phyloP scores from a whole-genome alignment of 306 rosid genomes.

The Acacia crassicarpa region DNA sequence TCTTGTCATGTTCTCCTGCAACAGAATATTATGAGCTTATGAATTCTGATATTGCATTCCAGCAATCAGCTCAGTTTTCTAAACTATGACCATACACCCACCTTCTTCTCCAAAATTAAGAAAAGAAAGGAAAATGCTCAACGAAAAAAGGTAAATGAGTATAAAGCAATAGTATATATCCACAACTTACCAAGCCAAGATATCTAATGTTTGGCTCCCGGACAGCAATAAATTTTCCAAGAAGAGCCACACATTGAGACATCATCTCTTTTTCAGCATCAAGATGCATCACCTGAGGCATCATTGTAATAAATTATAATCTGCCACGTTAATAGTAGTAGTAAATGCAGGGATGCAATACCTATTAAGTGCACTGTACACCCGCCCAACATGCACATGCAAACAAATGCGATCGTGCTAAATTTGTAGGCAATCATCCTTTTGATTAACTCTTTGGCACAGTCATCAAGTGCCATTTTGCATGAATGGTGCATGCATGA shows the following conservation, averaged over 20 bases:
- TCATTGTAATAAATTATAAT: not conserved
- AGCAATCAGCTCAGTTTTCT: constrained; percentile 27
- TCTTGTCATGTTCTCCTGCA: constrained; percentile 98
- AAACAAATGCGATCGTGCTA: not conserved
- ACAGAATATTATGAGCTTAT: constrained; percentile 31
- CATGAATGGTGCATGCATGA: constrained; percentile 11
- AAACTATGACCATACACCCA: constrained; percentile 13
- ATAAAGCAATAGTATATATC: constrained; percentile 3
- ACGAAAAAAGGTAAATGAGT: not conserved
- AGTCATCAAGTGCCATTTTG: not conserved
- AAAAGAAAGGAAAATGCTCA: not conserved
- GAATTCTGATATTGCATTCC: constrained; percentile 27
- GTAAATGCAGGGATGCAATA: not conserved
- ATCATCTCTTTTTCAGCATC: constrained; percentile 99
- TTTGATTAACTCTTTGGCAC: not conserved
- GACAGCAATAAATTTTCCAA: constrained; percentile 97
- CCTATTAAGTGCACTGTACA: constrained; percentile 18
- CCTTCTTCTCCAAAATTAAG: not conserved
- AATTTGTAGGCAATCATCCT: constrained; percentile 7
- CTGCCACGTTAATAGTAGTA: not conserved
- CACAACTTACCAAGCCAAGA: constrained; percentile 87
- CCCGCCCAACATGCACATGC: constrained; percentile 19
- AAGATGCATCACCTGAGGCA: constrained; percentile 95
- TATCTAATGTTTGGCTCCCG: constrained; percentile 99
- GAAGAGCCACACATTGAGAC: constrained; percentile 99